Percentiles rank a stretch among this genome's conserved stretches.
Evolutionary conservation across 495 filamentous ascomycete species (phyloP).

Genomic region (Beverwykella pulmonaria): DNA sequence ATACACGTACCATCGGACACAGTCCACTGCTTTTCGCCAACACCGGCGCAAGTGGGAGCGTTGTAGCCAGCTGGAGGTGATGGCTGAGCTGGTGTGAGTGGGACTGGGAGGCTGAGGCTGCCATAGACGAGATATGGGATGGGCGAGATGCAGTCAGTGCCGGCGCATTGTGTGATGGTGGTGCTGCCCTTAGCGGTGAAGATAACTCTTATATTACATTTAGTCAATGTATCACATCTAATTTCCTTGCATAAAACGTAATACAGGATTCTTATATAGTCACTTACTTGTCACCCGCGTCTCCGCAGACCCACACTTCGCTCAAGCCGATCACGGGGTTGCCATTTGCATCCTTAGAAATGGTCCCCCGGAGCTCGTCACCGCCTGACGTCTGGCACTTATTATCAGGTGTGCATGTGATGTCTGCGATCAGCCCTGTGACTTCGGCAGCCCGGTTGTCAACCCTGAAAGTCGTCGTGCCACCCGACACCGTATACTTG

Average conservation of each 20-base stretch:
- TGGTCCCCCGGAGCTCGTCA: background rate
- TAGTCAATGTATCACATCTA: background rate
- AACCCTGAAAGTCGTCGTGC: constrained; percentile 8
- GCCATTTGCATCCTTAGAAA: background rate
- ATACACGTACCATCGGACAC: constrained; percentile 3
- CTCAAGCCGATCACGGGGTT: background rate
- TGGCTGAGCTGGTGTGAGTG: constrained; percentile 15
- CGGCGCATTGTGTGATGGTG: constrained; percentile 7
- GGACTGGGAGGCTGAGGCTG: constrained; percentile 11
- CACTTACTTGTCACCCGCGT: constrained; percentile 1
- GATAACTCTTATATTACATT: background rate
- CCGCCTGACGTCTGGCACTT: background rate
- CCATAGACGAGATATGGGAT: constrained; percentile 14
- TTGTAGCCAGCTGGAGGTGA: constrained; percentile 5
- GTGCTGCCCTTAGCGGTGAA: constrained; percentile 12
- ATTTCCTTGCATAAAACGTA: too few relatives aligned
- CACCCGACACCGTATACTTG: constrained; percentile 4
- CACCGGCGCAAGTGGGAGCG: background rate
- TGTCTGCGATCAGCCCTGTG: background rate
- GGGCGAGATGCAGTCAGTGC: constrained; percentile 2
- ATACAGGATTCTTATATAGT: background rate
- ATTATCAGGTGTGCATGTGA: background rate
- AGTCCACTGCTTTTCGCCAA: constrained; percentile 10
- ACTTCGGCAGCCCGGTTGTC: background rate
- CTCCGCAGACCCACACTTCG: constrained; percentile 3